phyloP scores from a whole-genome alignment of 495 filamentous ascomycete genomes.

The Cercophora scortea region DNA sequence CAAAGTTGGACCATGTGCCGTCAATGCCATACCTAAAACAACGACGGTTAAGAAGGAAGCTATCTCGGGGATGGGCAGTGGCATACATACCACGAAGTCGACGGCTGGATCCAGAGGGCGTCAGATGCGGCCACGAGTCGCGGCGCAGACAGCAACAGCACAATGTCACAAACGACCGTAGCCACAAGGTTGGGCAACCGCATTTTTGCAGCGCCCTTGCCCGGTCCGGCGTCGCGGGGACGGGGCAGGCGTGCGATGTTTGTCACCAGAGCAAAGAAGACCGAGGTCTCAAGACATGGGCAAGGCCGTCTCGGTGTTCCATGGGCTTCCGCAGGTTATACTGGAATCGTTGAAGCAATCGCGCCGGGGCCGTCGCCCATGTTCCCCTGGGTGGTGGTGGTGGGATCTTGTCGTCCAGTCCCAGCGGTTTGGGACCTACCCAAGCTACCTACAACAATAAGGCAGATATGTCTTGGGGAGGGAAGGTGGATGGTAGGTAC shows the following conservation, averaged over 20 bases:
- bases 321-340: slow-evolving; percentile 14
- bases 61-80: not conserved
- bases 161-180: slow-evolving; percentile 29
- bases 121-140: slow-evolving; percentile 22
- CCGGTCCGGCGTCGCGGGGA: slow-evolving; percentile 9
- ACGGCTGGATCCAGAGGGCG: slow-evolving; percentile 37
- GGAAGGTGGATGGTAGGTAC: too few relatives aligned
- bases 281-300: slow-evolving; percentile 21
- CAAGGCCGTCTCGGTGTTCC: slow-evolving; percentile 21
- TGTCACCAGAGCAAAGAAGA: slow-evolving; percentile 15
- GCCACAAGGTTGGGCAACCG: slow-evolving; percentile 21
- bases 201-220: slow-evolving; percentile 25
- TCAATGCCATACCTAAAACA: slow-evolving; percentile 39
- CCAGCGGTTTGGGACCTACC: too few relatives aligned
- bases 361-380: not conserved
- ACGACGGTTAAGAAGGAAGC: not conserved
- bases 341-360: not conserved
- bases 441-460: too few relatives aligned
- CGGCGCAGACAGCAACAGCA: slow-evolving; percentile 30
- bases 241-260: slow-evolving; percentile 9
- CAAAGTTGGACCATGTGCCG: slow-evolving; percentile 45
- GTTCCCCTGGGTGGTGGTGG: too few relatives aligned
- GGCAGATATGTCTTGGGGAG: too few relatives aligned
- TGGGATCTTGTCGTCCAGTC: too few relatives aligned
- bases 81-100: slow-evolving; percentile 31